Percentiles rank a stretch among this genome's conserved stretches.
phyloP scores from a whole-genome alignment of 768 basidiomycete genomes.

The Daedaleopsis nitida region DNA sequence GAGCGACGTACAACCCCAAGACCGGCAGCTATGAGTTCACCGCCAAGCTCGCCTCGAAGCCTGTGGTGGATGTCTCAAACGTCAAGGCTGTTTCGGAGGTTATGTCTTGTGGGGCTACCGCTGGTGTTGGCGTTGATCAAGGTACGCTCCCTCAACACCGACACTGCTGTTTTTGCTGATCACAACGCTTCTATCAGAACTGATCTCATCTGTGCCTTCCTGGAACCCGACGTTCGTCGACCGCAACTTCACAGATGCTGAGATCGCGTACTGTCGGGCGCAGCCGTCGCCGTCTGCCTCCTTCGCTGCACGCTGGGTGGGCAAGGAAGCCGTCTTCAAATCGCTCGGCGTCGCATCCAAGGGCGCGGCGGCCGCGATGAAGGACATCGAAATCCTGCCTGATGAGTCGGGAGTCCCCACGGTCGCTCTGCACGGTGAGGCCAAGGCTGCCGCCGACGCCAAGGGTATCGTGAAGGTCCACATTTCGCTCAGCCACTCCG shows the following conservation, averaged over 20 bases:
- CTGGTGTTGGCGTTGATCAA: constrained; percentile 90
- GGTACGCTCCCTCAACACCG: constrained; percentile 45
- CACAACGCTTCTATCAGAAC: constrained; percentile 49
- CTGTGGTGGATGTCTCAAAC: constrained; percentile 63
- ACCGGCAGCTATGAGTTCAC: constrained; percentile 85
- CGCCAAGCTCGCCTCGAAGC: constrained; percentile 55
- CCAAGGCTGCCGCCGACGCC: constrained; percentile 65
- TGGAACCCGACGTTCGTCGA: constrained; percentile 83
- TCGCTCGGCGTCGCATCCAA: constrained; percentile 86
- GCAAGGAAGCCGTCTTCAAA: constrained; percentile 98
- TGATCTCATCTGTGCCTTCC: constrained; percentile 91
- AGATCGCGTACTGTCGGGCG: constrained; percentile 82
- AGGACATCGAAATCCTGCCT: constrained; percentile 94
- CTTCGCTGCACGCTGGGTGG: constrained; percentile 96
- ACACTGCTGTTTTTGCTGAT: constrained; percentile 10
- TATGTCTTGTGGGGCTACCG: constrained; percentile 48
- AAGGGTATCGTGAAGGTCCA: constrained; percentile 77
- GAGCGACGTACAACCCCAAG: constrained; percentile 81
- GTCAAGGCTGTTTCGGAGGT: constrained; percentile 62
- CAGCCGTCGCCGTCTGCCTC: constrained; percentile 89
- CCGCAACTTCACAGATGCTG: constrained; percentile 92
- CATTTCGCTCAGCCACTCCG: constrained; percentile 91
- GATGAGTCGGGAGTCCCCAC: constrained; percentile 77
- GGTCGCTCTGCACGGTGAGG: constrained; percentile 79
- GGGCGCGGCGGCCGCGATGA: constrained; percentile 93